A percentile compares a stretch with the other conserved stretches of the same genome.
phyloP scores from a whole-genome alignment of 805 yeast species.

The Candida saitoana region DNA sequence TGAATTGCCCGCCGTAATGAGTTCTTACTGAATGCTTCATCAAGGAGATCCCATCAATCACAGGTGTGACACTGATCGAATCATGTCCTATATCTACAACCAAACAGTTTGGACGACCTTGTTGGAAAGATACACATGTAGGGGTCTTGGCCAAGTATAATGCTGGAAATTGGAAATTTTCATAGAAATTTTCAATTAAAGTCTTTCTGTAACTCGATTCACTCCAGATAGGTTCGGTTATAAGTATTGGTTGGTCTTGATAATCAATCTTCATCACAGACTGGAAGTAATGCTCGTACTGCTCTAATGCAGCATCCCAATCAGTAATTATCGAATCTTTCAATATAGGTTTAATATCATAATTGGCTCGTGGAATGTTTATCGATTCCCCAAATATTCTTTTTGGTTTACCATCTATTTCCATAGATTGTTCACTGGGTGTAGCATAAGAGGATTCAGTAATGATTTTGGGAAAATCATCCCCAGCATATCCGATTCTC shows the following conservation, averaged over 20 bases:
- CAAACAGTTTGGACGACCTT: slow-evolving; percentile 81
- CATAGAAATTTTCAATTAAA: slow-evolving; percentile 69
- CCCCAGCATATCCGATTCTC: slow-evolving; percentile 88
- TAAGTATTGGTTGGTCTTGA: slow-evolving; percentile 66
- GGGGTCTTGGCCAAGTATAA: slow-evolving; percentile 77
- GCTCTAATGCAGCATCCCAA: slow-evolving; percentile 82
- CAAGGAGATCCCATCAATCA: slow-evolving; percentile 75
- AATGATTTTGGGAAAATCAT: slow-evolving; percentile 75
- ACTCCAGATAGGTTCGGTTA: slow-evolving; percentile 90
- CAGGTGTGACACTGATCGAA: slow-evolving; percentile 71
- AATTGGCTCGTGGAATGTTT: slow-evolving; percentile 46
- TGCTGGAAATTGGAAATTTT: slow-evolving; percentile 70
- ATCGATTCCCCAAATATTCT: slow-evolving; percentile 41
- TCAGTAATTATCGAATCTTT: slow-evolving; percentile 63
- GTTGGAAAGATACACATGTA: slow-evolving; percentile 84
- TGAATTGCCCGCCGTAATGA: slow-evolving; percentile 65
- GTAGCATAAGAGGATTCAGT: slow-evolving; percentile 61
- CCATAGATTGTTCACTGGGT: not conserved
- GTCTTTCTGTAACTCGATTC: slow-evolving; percentile 59
- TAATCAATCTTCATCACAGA: slow-evolving; percentile 49
- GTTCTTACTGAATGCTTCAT: slow-evolving; percentile 68
- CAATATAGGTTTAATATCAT: slow-evolving; percentile 54
- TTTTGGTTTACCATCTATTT: slow-evolving; percentile 10
- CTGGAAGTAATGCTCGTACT: slow-evolving; percentile 61
- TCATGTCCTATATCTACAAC: slow-evolving; percentile 87